Evolutionary conservation across 495 filamentous ascomycete genomes (phyloP).

Genomic region (Podospora conica): DNA sequence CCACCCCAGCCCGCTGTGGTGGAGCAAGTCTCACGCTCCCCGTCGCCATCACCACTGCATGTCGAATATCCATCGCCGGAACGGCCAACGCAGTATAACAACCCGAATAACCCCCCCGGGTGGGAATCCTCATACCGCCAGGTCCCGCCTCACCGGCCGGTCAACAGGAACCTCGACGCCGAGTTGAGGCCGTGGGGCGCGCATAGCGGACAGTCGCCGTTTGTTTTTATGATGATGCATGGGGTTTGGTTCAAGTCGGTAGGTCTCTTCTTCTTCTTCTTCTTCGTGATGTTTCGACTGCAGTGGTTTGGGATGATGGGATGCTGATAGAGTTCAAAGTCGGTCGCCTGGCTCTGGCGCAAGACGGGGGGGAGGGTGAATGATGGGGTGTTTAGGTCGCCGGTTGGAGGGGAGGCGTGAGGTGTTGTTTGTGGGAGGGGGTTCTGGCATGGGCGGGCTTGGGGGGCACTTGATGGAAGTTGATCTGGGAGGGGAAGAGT

Average conservation of each 20-base stretch:
- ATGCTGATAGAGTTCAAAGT: conserved; percentile 1
- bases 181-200: conserved; percentile 37
- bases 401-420: conserved; percentile 49
- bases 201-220: conserved; percentile 38
- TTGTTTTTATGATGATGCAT: conserved; percentile 48
- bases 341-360: conserved; percentile 16
- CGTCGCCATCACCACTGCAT: conserved; percentile 7
- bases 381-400: conserved; percentile 39
- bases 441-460: neutral
- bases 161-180: conserved; percentile 40
- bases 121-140: conserved; percentile 46
- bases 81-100: conserved; percentile 7
- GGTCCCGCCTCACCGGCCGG: conserved; percentile 45
- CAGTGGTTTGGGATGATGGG: too few species aligned
- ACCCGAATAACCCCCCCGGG: conserved; percentile 26
- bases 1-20: too few species aligned
- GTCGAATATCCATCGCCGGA: neutral
- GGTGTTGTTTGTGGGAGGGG: neutral
- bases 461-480: neutral
- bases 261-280: conserved; percentile 18
- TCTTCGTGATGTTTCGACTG: too few species aligned
- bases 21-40: conserved; percentile 3
- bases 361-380: conserved; percentile 40
- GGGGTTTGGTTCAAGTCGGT: conserved; percentile 50
- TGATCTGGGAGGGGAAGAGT: neutral